Evolutionary conservation across 139 green algal genomes (phyloP), one percentile per base, ranked within the genome.

Genomic region (Chlorella sp.): DNA sequence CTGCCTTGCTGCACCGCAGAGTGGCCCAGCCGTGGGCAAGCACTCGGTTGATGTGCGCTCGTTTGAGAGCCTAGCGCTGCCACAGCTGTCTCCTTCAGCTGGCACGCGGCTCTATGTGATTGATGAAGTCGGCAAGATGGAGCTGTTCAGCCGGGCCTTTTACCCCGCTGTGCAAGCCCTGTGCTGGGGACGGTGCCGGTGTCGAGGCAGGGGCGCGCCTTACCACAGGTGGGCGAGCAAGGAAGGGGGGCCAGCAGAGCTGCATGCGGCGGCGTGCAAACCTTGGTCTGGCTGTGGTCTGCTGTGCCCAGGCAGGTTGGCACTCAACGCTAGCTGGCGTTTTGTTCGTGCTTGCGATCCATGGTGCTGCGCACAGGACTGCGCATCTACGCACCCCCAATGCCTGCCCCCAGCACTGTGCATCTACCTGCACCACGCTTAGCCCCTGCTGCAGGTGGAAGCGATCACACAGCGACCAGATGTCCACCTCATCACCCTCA

Each of bases 71-170:
- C 80, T 92, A 14, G 88, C 86, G 0, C 44, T 92, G 60, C 83
- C 83, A 6, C 38, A 75, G 1, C 43, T 92, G 43, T 0, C 9
- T 1, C 41, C 32, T 0, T 14, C 38, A 19, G 6, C 40, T 24
- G 46, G 34, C 0, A 69, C 69, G 16, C 58, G 46, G 24, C 75
- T 91, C 30, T 44, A 86, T n/a, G 74, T 90, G 11, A 64, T 91
- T 1, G 88, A 91, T 54, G 88, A 91, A 74, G 82, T 91, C 11
- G 88, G 88, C 48, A 87, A 87, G 60, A 91, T 91, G 88, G 86
- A 91, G 88, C 86, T 91, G 3, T 67, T 79, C 72, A 87, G 34
- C 20, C 40, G 51, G 11, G 26, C 41, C 8, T 91, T 91, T 54
- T 87, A 80, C 56, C 86, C 83, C 0, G 88, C 88, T 5, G 86